Evolutionary conservation across 306 rosid species (phyloP), one percentile per base, ranked within the genome.

Genomic region (Canavalia ensiformis): DNA sequence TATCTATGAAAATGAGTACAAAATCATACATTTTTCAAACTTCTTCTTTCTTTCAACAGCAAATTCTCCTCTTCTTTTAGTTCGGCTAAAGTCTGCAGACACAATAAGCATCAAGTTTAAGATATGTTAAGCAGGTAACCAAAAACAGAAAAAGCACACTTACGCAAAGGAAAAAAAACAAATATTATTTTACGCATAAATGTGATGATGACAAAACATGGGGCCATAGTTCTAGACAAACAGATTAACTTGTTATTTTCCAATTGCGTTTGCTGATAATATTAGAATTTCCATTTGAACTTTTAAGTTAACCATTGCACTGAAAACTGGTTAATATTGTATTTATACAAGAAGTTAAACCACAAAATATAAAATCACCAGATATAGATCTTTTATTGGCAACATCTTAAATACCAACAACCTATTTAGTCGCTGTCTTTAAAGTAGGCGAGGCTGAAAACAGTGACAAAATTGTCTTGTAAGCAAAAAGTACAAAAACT

Each of bases 31-130:
- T 44, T 92, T 83, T 84, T 87, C 94, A 93, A 88, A 70, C 68
- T 80, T 84, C 60, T 88, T 73, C 90, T 90, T 84, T 95, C 99
- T 84, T 84, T 86, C 79, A 91, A 81, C 59, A 93, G 88, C 12
- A 85, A 49, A 86, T 60, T 86, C 85, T 93, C 97, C 89, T 90
- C 98, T 79, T 93, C 99, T 86, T 71, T 90, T 71, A 95, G 91
- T 77, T 93, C 96, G 68, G 92, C 86, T 52, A 93, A 76, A 25
- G 98, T 91, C 99, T 95, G 96, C 72, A 81, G 88, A 60, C 35
- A 68, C n/a, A 2, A 58, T 41, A 74, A 41, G 13, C 58, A 77
- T 59, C 1, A 12, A 13, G 62, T 70, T 31, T 41, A 74, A 6
- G 87, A 69, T 37, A 44, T 82, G 79, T 60, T 52, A 47, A 44